Conservation (phyloP, 164 flowering plant genomes). For the Vitis rupestris region DNA sequence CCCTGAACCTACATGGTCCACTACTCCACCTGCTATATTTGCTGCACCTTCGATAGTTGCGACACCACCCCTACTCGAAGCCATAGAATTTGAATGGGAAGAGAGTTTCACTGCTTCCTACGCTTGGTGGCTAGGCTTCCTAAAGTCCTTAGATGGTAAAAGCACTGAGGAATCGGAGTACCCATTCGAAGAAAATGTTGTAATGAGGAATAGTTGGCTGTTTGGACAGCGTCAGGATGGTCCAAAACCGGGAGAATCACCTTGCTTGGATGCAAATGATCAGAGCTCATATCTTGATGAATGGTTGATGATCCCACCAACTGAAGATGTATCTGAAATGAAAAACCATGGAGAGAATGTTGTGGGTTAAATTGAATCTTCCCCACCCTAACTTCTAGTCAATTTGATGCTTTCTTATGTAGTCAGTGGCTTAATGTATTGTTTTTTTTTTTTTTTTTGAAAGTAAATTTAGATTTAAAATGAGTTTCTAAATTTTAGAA, state of each 20-base stretch:
- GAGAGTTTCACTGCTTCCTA: slow-evolving; percentile 11
- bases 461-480: too few species aligned
- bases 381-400: too few species aligned
- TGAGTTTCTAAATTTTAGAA: too few species aligned
- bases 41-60: not conserved
- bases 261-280: not conserved
- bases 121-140: slow-evolving; percentile 28
- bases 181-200: not conserved
- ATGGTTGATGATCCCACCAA: slow-evolving; percentile 7
- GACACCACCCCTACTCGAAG: slow-evolving; percentile 10
- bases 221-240: not conserved
- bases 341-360: not conserved
- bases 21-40: slow-evolving; percentile 22
- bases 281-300: slow-evolving; percentile 8
- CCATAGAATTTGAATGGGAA: slow-evolving; percentile 10
- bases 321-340: not conserved
- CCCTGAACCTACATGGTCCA: slow-evolving; percentile 29
- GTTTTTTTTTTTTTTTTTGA: too few species aligned
- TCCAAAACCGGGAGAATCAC: not conserved
- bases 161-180: not conserved
- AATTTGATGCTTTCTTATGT: too few species aligned
- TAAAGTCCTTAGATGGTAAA: slow-evolving; percentile 7
- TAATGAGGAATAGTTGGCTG: not conserved
- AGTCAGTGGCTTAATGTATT: too few species aligned
- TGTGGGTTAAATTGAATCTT: too few species aligned